Conservation (phyloP, 2,329 filamentous ascomycete species). For the Pseudocercospora fuligena region DNA sequence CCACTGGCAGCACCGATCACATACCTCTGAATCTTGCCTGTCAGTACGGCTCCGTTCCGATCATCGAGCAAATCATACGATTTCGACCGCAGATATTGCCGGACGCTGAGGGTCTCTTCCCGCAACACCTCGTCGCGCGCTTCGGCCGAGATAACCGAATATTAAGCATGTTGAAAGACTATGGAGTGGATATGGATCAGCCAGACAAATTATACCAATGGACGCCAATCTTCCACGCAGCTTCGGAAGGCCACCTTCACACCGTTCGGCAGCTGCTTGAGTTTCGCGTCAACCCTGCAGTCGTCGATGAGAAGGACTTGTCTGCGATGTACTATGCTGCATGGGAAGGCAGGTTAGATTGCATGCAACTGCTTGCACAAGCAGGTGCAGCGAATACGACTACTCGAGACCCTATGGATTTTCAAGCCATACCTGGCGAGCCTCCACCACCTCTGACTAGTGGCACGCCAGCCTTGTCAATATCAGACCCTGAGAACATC, state of each 20-base stretch:
- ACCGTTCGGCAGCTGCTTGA: constrained; percentile 83
- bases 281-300: constrained; percentile 75
- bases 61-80: constrained; percentile 82
- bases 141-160: constrained; percentile 82
- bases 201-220: constrained; percentile 95
- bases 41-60: constrained; percentile 84
- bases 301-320: constrained; percentile 87
- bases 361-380: constrained; percentile 83
- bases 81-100: constrained; percentile 82
- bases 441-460: constrained; percentile 61
- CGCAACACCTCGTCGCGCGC: constrained; percentile 93
- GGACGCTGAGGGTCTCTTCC: constrained; percentile 93
- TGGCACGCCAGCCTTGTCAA: constrained; percentile 30
- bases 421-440: constrained; percentile 43
- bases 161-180: constrained; percentile 77
- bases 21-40: constrained; percentile 94
- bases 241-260: constrained; percentile 91
- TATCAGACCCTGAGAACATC: constrained; percentile 77
- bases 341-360: constrained; percentile 95
- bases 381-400: constrained; percentile 36
- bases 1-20: constrained; percentile 84
- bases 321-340: constrained; percentile 98
- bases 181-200: constrained; percentile 89
- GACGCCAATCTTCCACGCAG: constrained; percentile 95
- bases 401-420: constrained; percentile 26